Evolutionary conservation across 2,329 filamentous ascomycete genomes (phyloP), one percentile per base, ranked within the genome.

Genomic region (Arthroderma sp.): DNA sequence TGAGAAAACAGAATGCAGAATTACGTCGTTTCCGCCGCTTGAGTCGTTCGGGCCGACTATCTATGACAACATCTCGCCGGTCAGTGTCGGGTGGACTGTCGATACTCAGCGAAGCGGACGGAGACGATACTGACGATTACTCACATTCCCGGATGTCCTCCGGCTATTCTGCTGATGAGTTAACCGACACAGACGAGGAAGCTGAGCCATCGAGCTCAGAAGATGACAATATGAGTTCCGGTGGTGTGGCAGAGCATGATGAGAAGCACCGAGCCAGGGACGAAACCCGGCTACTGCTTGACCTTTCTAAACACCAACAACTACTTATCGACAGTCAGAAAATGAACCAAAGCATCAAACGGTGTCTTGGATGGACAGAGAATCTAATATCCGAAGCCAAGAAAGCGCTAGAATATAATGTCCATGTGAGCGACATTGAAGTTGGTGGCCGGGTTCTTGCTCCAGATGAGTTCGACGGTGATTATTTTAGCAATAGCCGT

Each of bases 271-370:
- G 83, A n/a, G 79, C 82, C 53, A 81, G 81, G 56, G 91, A 97
- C 62, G 89, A 95, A 68, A 85, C 85, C 63, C 82, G 88, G 31
- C 77, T 97, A n/a, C 82, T 86, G 64, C 78, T 90, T 3, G 93
- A 98, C 70, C 78, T 98, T 0, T 81, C 84, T 2, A 91, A 91
- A 67, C 93, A 98, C 69, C 88, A 90, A 63, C 86, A 95, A 66
- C 77, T 97, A 1, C 80, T 98, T 7, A 77, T 90, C 39, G 91
- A 95, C 68, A 93, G 87, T 63, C 90, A 96, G 67, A 94, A 90
- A 74, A 90, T 97, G 77, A 97, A 96, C 68, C 88, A 94, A 69
- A 95, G 88, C 69, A 80, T 98, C 49, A 94, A 89, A 70, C 81
- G 88, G 52, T 98, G 93, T 70, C 78, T 96, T 35, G 84, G 84